Base-by-base conservation (phyloP, 1,284 basidiomycete species). In the Cutaneotrichosporon curvatum region DNA sequence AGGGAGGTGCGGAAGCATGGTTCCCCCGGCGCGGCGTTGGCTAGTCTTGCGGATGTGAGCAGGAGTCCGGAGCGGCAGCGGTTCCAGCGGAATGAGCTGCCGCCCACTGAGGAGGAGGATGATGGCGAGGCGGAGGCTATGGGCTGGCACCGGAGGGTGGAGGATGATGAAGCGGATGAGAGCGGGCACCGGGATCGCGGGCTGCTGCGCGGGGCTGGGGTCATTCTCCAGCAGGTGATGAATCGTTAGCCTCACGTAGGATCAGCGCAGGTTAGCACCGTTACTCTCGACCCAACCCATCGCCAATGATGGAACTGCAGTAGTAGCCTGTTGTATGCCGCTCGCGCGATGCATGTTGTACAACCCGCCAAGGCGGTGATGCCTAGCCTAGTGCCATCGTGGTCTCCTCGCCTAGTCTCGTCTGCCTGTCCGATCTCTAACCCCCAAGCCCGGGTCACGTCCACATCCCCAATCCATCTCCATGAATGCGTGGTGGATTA, bases 151-250 rank as follows among this genome's bases (percentile, higher is more conserved):
- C 33, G 45, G 32, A 50, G 40, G 16, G 40, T 46, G 23, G 47
- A 47, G 10, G 57, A 50, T 14, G 56, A 51, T 11, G 49, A 50
- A 8, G 56, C 51, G 2, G 46, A 51, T 6, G 59, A 50, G 34
- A 28, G 25, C 25, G 25, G 8, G 25, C 25, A 28, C 12, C 56
- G 51, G 4, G 53, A 53, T 6, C 47, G 56, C 28, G 61, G 59
- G 14, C 53, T 62, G 25, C 57, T 68, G 45, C 58, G 48, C 34
- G 66, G 68, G 51, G 65, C 58, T 9, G 68, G 68, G 8, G 54
- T 66, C 18, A 47, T 71, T 15, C 57, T 71, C 37, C 62, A 68
- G 50, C 66, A 71, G 56, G 66, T 71, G 20, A 53, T 69, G 56
- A 57, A 60, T 20, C 48, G 67, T 34, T 67, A 50, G 42, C 7